Evolutionary conservation across 192 early-diverging fungal genomes (phyloP), one percentile per base, ranked within the genome.

Genomic region (Coemansia aciculifera): DNA sequence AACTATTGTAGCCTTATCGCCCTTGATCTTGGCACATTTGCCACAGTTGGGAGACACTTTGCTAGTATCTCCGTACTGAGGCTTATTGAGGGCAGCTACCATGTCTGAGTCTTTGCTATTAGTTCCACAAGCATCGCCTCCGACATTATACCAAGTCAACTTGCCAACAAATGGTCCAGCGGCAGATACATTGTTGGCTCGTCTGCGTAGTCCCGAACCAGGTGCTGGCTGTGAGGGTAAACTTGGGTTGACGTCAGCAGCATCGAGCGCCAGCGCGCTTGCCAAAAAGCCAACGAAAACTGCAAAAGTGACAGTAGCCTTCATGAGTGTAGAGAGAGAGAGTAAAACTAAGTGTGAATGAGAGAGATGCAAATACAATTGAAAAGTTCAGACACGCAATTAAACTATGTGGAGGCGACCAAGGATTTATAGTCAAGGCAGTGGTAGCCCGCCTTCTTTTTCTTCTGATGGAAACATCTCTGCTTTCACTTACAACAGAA

Each of bases 31-130:
- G n/a, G 73, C 80, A 59, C 72, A 69, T 29, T 64, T 73, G 31
- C 84, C 82, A 66, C 87, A 88, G 36, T 68, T 60, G 23, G 40
- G 42, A 8, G 85, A 78, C 8, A 74, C 78, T 0, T 62, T 72
- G 60, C 82, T 73, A 0, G 73, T 65, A 61, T 86, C 73, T 5
- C 69, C 70, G 62, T 83, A 85, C 66, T 87, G 85, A 23, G 71
- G 70, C 32, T 68, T 67, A 51, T 86, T 87, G 19, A 81, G 21
- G 0, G 84, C 84, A 46, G 63, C 72, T 13, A 85, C 74, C 40
- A 75, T 56, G 6, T 85, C 76, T 3, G 34, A 39, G 15, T 60
- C 67, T 1, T 54, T 64, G 51, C 46, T 69, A 19, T 31, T 51
- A 31, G 24, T 31, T 2, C 70, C 69, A 60, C 84, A 85, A 0